Evolutionary conservation across 441 rosid species (phyloP).

Genomic region (Lepidium campestre): DNA sequence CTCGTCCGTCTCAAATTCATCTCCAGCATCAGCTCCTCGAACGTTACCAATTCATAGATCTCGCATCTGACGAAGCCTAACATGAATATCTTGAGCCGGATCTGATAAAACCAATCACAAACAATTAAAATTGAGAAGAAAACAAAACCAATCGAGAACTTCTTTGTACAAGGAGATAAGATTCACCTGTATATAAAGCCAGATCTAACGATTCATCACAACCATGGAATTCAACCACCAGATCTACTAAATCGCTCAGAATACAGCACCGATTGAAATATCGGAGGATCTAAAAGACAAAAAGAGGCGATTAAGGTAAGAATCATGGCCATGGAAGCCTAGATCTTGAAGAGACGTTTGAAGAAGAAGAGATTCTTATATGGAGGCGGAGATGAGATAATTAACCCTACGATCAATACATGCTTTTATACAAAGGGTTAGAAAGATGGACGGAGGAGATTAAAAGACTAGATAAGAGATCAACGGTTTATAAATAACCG

Average conservation of each 20-base stretch:
- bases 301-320: neutral
- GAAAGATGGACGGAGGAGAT: slow-evolving; percentile 5
- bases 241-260: neutral
- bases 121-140: neutral
- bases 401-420: neutral
- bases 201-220: neutral
- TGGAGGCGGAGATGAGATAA: neutral
- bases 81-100: neutral
- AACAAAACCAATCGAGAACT: neutral
- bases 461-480: neutral
- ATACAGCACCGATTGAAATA: neutral
- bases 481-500: neutral
- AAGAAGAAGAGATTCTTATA: no score
- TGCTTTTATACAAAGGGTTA: neutral
- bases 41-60: neutral
- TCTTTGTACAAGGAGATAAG: neutral
- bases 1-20: neutral
- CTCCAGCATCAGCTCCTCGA: neutral
- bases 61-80: neutral
- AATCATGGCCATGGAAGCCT: neutral
- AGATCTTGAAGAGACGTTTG: neutral
- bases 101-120: neutral
- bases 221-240: neutral
- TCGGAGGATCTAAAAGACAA: neutral
- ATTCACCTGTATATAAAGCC: neutral